Conservation (phyloP, 331 rosid genomes). For the Malus hybrid region DNA sequence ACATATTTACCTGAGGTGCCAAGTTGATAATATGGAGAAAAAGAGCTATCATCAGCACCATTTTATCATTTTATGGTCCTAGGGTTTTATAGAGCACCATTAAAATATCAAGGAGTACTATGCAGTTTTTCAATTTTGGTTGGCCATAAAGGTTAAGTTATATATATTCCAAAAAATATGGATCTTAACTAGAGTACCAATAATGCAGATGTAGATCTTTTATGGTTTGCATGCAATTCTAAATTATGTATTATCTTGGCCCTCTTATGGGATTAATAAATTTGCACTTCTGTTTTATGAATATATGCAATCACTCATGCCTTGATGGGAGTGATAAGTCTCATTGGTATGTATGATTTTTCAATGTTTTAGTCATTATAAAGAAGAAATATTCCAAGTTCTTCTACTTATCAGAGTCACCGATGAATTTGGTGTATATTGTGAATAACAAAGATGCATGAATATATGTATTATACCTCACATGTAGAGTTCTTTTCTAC, state of each 20-base stretch:
- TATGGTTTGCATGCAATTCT: neutral
- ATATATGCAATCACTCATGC: neutral
- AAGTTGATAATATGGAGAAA: neutral
- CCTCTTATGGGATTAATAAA: neutral
- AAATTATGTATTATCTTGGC: neutral
- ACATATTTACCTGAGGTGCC: neutral
- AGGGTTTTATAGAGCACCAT: neutral
- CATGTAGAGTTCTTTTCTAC: no score
- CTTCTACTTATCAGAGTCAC: neutral
- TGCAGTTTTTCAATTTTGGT: slow-evolving; percentile 2
- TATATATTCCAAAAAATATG: neutral
- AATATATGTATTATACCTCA: neutral
- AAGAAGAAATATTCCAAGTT: neutral
- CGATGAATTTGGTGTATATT: slow-evolving; percentile 1
- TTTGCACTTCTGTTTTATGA: neutral
- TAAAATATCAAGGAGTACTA: neutral
- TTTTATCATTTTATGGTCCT: neutral
- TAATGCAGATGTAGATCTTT: neutral
- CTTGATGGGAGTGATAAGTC: neutral
- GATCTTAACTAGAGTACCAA: neutral
- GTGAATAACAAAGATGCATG: neutral
- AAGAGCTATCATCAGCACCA: neutral
- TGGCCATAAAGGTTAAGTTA: neutral
- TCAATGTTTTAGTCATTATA: neutral
- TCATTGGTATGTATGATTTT: neutral